These are phyloP conservation scores for Fusarium sp. DNA, from an alignment of 2,329 filamentous ascomycete species.

Conservation along the genomic window DNA sequence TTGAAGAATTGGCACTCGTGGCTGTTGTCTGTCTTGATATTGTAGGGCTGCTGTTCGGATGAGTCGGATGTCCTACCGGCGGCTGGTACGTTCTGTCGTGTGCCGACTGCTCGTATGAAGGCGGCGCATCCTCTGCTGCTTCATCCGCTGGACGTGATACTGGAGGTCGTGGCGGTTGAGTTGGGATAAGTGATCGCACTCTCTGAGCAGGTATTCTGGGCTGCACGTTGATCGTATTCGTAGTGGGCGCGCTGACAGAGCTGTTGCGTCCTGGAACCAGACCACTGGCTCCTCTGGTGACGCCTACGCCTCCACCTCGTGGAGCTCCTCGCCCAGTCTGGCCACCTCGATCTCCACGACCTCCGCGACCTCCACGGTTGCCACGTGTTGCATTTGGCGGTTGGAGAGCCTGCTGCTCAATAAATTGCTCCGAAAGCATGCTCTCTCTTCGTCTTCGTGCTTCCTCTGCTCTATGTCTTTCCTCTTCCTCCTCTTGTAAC, in stretches of 20 bases:
- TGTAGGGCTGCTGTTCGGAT: constrained; percentile 56
- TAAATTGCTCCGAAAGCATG: constrained; percentile 76
- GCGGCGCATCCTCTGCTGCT: constrained; percentile 65
- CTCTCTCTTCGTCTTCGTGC: constrained; percentile 75
- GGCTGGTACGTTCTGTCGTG: constrained; percentile 66
- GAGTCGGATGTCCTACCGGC: constrained; percentile 64
- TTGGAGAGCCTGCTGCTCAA: constrained; percentile 71
- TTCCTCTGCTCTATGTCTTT: constrained; percentile 75
- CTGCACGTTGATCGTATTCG: constrained; percentile 33
- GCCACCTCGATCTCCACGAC: constrained; percentile 7
- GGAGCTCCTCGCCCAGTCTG: constrained; percentile 15
- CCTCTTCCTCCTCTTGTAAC: constrained; percentile 93
- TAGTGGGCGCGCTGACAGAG: constrained; percentile 42
- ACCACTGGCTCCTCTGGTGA: constrained; percentile 36
- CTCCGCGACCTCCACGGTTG: constrained; percentile 34
- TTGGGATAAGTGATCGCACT: constrained; percentile 60
- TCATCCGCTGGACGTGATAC: constrained; percentile 57
- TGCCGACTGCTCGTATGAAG: constrained; percentile 70
- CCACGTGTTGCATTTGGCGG: constrained; percentile 45
- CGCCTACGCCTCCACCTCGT: constrained; percentile 27
- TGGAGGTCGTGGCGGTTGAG: constrained; percentile 54
- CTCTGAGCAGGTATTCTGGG: constrained; percentile 51
- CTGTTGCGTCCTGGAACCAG: constrained; percentile 44
- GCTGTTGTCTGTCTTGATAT: constrained; percentile 44
- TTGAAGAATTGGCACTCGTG: constrained; percentile 26